phyloP scores from a whole-genome alignment of 345 rosid species.

The Gynandropsis gynandra region DNA sequence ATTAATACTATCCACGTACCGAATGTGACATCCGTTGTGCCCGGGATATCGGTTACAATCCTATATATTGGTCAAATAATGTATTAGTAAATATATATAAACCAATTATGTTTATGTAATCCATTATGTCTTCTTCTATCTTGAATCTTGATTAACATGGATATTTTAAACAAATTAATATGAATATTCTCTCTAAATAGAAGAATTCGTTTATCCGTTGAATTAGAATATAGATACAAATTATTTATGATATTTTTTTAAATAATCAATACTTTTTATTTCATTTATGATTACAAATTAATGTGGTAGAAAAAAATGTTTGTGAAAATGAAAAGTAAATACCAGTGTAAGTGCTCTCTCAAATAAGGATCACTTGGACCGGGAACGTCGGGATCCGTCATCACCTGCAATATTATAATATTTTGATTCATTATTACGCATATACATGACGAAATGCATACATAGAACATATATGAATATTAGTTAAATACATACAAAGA shows the following conservation, averaged over 20 bases:
- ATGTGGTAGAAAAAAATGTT: too few species aligned
- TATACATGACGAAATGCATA: too few species aligned
- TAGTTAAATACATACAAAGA: too few species aligned
- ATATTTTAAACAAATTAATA: too few species aligned
- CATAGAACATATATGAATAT: too few species aligned
- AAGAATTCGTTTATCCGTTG: too few species aligned
- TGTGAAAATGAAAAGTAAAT: conserved; percentile 12
- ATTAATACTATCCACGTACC: conserved; percentile 38
- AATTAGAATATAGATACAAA: too few species aligned
- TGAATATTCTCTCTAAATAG: too few species aligned
- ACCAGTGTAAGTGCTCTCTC: conserved; percentile 95
- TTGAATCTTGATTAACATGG: too few species aligned
- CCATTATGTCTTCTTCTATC: too few species aligned
- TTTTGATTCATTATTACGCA: neutral
- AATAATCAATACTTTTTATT: too few species aligned
- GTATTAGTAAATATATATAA: neutral
- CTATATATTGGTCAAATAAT: conserved; percentile 35
- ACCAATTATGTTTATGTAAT: neutral
- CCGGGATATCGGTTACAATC: conserved; percentile 95
- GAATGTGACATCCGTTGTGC: conserved; percentile 85
- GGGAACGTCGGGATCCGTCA: conserved; percentile 99
- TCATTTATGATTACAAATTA: too few species aligned
- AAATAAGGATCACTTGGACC: conserved; percentile 97
- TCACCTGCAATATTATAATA: conserved; percentile 43
- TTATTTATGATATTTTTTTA: neutral